Base-by-base conservation (phyloP, 345 rosid genomes). In the Sonneratia alba region DNA sequence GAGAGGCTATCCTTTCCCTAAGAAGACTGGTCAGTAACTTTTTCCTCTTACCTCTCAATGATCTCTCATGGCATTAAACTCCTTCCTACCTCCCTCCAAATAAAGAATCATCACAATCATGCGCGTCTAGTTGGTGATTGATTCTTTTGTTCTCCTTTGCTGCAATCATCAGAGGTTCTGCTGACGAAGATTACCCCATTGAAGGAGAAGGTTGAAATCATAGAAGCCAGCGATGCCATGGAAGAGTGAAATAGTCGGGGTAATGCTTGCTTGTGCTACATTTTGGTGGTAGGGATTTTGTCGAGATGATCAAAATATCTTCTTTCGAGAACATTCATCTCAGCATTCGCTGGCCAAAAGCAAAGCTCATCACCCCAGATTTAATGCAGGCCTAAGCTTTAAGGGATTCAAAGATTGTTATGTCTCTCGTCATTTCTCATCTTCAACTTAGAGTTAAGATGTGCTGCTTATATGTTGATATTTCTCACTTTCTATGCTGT, bases 181-280 rank as follows among this genome's bases (percentile, higher is more conserved):
- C 2, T 72, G 69, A 72, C 75, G 0, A 76, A 76, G 68, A 72
- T 71, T 11, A 76, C 75, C 4, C 72, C 79, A 16, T n/a, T 76
- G 43, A 76, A 76, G 71, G 56, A 71, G 55, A 76, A 57, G 75
- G 75, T 72, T 36, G 79, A 67, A 59, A 38, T 59, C 9, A 10
- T 71, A 4, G 75, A 71, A 59, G 63, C 67, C 4, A 71, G 75
- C 40, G 79, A 76, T 36, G 79, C 75, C 15, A 76, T 76, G 79
- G 79, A 71, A 68, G 79, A 76, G 68, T 71, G 22, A 61, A 0
- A 0, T 49, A 11, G 70, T 51, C 59, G 13, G 22, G 32, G 63
- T 57, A 1, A 2, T 11, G 9, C 34, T 57, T 24, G 32, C n/a
- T 57, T 47, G 15, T 47, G 51, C 51, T 2, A 13, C 9, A 13